Base-by-base conservation (phyloP, 2,329 filamentous ascomycete species). In the Metarhizium anisopliae region DNA sequence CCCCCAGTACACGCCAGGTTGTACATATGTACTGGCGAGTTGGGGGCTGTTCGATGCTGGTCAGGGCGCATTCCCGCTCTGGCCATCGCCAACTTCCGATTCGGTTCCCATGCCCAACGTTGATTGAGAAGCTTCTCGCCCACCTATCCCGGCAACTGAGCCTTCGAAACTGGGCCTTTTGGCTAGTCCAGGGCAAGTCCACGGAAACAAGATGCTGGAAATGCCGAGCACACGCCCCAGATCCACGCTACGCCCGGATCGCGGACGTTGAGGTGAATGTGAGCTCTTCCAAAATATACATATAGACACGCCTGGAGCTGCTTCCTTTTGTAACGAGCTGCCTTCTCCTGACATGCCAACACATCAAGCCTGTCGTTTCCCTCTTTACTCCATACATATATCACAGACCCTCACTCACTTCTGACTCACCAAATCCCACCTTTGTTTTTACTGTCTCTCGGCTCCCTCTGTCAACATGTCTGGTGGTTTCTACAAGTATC, bases 401-500 rank as follows among this genome's bases (percentile, higher is more conserved):
- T 20, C 42, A 45, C 18, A 20, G n/a, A 6, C 42, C 18, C 7
- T 11, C 3, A 16, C 18, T 45, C 6, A 2, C 16, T 20, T 45
- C 16, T 18, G n/a, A 16, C 20, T 49, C 25, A 16, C 25, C 45
- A 49, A 10, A 16, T 20, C n/a, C 40, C 51, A 16, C 52, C n/a
- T 7, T 50, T 49, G 18, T 49, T 55, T 42, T 10, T 30, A 30
- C 25, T 38, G n/a, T 36, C 45, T 3, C 32, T 25, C 18, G 35
- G 18, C 16, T 29, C 6, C 14, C n/a, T 30, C 20, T 25, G 32
- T 29, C 57, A 61, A 56, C 60, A 69, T 69, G 67, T 68, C 66
- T 50, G 64, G 67, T 59, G 74, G 75, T 42, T 78, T 73, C 58
- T 80, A 79, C 64, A 79, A 76, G 68, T 81, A 78, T 65, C 72